Evolutionary conservation across 179 eudicot genomes (phyloP).

Genomic region (Amaranthus tricolor): DNA sequence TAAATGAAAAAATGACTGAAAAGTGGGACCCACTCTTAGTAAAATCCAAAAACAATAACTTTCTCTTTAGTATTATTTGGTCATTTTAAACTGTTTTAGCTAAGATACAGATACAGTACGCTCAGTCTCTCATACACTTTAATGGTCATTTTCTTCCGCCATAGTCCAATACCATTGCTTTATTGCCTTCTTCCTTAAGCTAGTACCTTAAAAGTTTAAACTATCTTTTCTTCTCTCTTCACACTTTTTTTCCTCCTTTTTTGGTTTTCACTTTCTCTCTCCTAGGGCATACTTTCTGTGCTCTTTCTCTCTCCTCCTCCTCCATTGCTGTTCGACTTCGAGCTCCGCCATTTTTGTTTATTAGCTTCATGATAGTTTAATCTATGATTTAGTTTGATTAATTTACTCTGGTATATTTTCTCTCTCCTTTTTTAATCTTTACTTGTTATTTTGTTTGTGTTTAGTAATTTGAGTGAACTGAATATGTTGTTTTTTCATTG

Average conservation of each 20-base stretch:
- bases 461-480: background rate
- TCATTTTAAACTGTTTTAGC: too few species aligned
- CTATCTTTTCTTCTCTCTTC: too few species aligned
- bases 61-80: too few species aligned
- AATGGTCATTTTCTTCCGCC: conserved; percentile 4
- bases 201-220: background rate
- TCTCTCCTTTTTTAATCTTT: background rate
- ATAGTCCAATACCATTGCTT: conserved; percentile 6
- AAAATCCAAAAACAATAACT: too few species aligned
- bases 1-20: too few species aligned
- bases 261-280: conserved; percentile 18
- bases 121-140: too few species aligned
- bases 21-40: too few species aligned
- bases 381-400: background rate
- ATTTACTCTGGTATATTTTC: background rate
- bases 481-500: background rate
- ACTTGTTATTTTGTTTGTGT: background rate
- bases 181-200: conserved; percentile 12
- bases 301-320: background rate
- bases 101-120: too few species aligned
- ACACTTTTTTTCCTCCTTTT: background rate
- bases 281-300: conserved; percentile 21
- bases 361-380: background rate
- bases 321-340: background rate
- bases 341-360: background rate